Base-by-base conservation (phyloP, 2,329 filamentous ascomycete genomes). In the Mycogone perniciosa region DNA sequence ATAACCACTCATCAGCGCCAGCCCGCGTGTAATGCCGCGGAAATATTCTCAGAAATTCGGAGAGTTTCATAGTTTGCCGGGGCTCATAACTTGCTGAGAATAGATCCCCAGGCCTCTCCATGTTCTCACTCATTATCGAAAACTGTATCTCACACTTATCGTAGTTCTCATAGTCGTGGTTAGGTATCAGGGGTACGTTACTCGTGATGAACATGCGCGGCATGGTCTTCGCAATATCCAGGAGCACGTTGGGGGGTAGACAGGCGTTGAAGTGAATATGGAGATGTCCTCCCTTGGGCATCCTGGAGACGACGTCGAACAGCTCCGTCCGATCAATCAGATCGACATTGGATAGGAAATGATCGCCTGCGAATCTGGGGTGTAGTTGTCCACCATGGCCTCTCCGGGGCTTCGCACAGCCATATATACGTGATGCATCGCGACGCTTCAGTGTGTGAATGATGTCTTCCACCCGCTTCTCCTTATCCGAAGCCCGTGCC, bases 241-340 rank as follows among this genome's bases (percentile, higher is more conserved):
- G 71, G 20, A 89, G 70, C 5, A 82, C 74, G 2, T 71, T 64
- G 7, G 85, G 84, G 10, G 74, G 70, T 4, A 89, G 70, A 54
- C 85, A 87, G n/a, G 86, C 78, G 63, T 89, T 90, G 72, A 88
- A 89, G 64, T 90, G 86, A 27, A 89, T 78, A 64, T 90, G 86
- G 27, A 89, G 71, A 62, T 89, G 83, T 0, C 78, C 77, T 2
- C 85, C 86, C 65, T 90, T 90, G 39, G 86, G 86, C 72, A 87
- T 77, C 51, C 65, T 62, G 31, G 69, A 70, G 5, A 82, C 77
- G 29, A 85, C 74, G 30, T 71, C 57, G 57, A 82, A 80, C 10
- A 89, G 61, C 40, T 70, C 65, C 7, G 85, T 87, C 43, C 73
- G 47, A 35, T 75, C 65, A 57, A 85, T 80, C 38, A 80, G 64